Conservation (phyloP, 345 rosid species). For the Angophora floribunda region DNA sequence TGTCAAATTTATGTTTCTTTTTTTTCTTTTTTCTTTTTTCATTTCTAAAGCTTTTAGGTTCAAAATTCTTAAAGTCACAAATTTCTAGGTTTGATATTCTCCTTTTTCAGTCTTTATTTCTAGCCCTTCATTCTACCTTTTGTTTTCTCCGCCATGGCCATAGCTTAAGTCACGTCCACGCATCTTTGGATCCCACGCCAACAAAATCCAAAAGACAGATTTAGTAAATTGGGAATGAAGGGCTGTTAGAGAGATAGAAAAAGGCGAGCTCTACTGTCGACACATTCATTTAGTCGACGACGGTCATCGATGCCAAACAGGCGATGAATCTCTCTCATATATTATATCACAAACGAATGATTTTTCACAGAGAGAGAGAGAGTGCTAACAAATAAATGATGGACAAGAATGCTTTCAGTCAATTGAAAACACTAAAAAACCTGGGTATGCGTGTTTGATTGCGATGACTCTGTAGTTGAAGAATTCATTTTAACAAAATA, state of each 20-base stretch:
- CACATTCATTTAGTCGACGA: background rate
- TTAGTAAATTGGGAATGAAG: background rate
- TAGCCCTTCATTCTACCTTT: background rate
- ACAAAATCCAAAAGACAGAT: background rate
- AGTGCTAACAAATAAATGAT: background rate
- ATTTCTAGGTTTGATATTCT: background rate
- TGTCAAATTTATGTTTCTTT: background rate
- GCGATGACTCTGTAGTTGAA: rapidly evolving
- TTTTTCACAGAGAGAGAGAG: background rate
- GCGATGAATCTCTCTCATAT: background rate
- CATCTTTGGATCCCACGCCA: background rate
- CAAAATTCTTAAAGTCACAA: background rate
- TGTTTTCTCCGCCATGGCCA: background rate
- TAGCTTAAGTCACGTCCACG: background rate
- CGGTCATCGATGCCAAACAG: background rate
- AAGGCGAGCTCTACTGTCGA: background rate
- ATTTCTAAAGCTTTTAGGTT: background rate
- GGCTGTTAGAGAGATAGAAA: background rate
- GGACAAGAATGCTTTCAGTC: background rate
- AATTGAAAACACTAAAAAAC: background rate
- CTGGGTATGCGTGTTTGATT: no score
- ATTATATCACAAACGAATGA: background rate
- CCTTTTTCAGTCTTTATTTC: background rate
- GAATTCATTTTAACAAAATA: background rate
- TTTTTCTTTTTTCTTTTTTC: background rate